phyloP scores from a whole-genome alignment of 768 basidiomycete species.

The Fomitopsis pulvina region DNA sequence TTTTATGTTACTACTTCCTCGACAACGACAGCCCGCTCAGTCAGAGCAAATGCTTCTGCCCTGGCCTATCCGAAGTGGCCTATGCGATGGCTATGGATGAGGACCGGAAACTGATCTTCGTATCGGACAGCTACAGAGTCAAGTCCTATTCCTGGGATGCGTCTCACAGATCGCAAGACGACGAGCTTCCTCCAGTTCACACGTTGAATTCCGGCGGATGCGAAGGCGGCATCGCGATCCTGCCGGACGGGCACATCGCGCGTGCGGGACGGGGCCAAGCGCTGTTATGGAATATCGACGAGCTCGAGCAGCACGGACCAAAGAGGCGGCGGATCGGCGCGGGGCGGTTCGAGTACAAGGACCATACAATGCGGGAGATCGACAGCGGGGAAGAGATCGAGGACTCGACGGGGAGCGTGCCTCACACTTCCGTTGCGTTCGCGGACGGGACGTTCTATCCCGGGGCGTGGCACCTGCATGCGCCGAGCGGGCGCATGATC shows the following conservation, averaged over 20 bases:
- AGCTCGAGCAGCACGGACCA: constrained; percentile 24
- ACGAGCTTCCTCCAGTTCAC: constrained; percentile 21
- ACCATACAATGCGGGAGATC: constrained; percentile 2
- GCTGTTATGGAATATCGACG: constrained; percentile 32
- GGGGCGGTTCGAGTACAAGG: constrained; percentile 1
- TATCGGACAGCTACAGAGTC: constrained; percentile 27
- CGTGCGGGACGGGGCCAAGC: constrained; percentile 29
- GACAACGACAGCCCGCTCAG: constrained; percentile 4
- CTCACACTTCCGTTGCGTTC: constrained; percentile 6
- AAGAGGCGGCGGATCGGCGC: constrained; percentile 11
- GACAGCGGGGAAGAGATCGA: constrained; percentile 23
- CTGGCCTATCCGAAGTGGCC: constrained; percentile 21
- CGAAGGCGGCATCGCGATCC: constrained; percentile 26
- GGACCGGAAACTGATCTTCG: constrained; percentile 29
- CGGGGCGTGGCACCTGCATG: constrained; percentile 22
- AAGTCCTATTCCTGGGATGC: constrained; percentile 33
- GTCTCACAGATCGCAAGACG: too few species aligned
- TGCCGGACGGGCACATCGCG: constrained; percentile 21
- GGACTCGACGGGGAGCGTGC: constrained; percentile 20
- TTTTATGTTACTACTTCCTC: constrained; percentile 21
- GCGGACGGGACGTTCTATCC: constrained; percentile 5
- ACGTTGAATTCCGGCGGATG: constrained; percentile 22
- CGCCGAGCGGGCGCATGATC: constrained; percentile 19
- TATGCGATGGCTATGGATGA: constrained; percentile 24
- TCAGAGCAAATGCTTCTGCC: constrained; percentile 7